Percentiles rank a stretch among this genome's conserved stretches.
phyloP scores from a whole-genome alignment of 768 basidiomycete genomes.

The Paxillus involutus region DNA sequence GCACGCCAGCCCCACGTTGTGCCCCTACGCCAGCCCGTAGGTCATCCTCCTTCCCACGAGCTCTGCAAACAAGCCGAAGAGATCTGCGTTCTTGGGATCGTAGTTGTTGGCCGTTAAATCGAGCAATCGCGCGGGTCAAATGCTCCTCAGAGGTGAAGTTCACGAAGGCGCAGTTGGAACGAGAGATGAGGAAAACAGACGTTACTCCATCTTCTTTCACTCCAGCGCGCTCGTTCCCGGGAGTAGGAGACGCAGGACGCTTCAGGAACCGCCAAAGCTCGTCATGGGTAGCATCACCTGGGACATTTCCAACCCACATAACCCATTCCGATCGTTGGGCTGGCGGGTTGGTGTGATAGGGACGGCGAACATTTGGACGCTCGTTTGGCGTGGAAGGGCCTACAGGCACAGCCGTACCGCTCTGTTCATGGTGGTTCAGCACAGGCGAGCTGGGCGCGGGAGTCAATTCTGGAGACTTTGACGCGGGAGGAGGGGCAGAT shows the following conservation, averaged over 20 bases:
- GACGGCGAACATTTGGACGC: conserved; percentile 41
- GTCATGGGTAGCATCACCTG: conserved; percentile 76
- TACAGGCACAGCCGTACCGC: conserved; percentile 3
- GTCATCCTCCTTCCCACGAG: conserved; percentile 81
- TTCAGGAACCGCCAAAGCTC: conserved; percentile 89
- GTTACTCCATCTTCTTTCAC: conserved; percentile 53
- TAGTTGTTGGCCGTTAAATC: conserved; percentile 71
- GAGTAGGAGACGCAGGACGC: conserved; percentile 19
- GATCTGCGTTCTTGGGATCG: conserved; percentile 72
- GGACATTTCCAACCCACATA: conserved; percentile 96
- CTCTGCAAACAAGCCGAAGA: conserved; percentile 79
- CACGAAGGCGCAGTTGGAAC: conserved; percentile 93
- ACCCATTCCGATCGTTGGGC: conserved; percentile 86
- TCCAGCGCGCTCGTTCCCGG: background rate
- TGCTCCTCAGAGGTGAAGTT: conserved; percentile 72
- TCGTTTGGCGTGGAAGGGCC: conserved; percentile 17
- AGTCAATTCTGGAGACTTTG: conserved; percentile 5
- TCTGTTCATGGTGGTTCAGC: background rate
- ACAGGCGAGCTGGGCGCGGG: conserved; percentile 2
- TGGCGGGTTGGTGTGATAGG: conserved; percentile 72
- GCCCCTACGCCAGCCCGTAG: conserved; percentile 87
- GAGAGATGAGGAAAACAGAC: conserved; percentile 90
- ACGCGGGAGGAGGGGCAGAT: background rate
- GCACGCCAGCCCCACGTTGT: conserved; percentile 85
- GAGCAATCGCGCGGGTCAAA: conserved; percentile 63